Evolutionary conservation across 2,329 filamentous ascomycete species (phyloP), one percentile per base, ranked within the genome.

Genomic region (Elsinoe australis): DNA sequence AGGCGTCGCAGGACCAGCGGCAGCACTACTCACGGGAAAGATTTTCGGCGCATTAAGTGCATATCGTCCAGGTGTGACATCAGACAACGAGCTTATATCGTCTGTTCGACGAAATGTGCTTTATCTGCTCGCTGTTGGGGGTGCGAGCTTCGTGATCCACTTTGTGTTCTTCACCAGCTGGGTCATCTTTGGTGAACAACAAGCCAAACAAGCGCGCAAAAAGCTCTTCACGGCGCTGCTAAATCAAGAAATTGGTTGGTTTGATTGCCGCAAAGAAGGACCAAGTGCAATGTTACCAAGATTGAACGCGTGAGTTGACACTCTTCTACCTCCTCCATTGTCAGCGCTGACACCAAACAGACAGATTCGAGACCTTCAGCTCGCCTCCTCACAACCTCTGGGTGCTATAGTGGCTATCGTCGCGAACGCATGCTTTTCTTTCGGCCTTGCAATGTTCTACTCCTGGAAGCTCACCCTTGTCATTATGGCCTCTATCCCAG

Each of bases 381-480:
- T 82, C 1, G 85, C 85, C 0, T 82, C 82, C 0, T 90, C 88
- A 0, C 83, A 92, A 55, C 82, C 87, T 0, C 70, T 95, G 0
- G 89, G 88, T 0, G 76, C 83, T 35, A 63, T 85, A 1, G 58
- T 85, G 5, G 76, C 80, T 51, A 80, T 85, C 52, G 55, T 78
- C 0, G 70, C 84, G n/a, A 79, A 82, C 2, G 74, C 80, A 0
- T 24, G 82, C 3, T 76, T 78, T 3, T 83, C 84, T 6, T 66
- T 95, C 1, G 70, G 68, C 0, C 70, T 95, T 1, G 87, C 88
- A 0, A 74, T 95, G 22, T 83, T 79, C 61, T 83, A 78, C 56
- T 92, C 86, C 0, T 95, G 86, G 87, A 82, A 82, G 53, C 72
- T 96, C 12, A 88, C 89, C 0, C 69, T 95, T 0, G 80, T 94